These are phyloP conservation scores for Mycena olivaceomarginata DNA, from an alignment of 768 basidiomycete species.

Conservation along the genomic window DNA sequence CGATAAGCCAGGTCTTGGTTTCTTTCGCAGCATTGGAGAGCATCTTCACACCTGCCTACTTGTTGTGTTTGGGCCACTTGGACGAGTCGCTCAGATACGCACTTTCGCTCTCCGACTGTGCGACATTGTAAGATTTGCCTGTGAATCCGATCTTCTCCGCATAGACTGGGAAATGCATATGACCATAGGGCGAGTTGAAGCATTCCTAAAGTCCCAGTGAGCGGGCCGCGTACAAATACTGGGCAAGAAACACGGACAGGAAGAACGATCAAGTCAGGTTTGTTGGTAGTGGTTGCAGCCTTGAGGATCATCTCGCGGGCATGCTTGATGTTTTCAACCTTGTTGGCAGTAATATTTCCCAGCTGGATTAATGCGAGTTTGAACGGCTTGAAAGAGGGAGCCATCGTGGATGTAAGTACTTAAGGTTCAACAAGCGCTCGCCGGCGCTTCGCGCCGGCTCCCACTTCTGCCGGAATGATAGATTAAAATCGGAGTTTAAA, in stretches of 20 bases:
- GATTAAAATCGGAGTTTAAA: too few relatives aligned
- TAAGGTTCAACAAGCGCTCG: too few relatives aligned
- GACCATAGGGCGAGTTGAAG: constrained; percentile 92
- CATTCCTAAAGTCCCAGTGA: constrained; percentile 76
- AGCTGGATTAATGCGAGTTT: constrained; percentile 94
- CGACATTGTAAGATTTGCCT: constrained; percentile 75
- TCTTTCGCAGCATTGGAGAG: constrained; percentile 89
- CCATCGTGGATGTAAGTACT: constrained; percentile 2
- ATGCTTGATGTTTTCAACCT: constrained; percentile 87
- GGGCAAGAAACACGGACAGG: constrained; percentile 72
- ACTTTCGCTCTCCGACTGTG: constrained; percentile 79
- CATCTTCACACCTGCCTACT: constrained; percentile 74
- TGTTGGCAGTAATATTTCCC: constrained; percentile 82
- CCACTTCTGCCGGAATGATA: too few relatives aligned
- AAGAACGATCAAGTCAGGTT: constrained; percentile 89
- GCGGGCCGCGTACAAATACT: background rate
- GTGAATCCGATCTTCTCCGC: constrained; percentile 86
- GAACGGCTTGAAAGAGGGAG: constrained; percentile 76
- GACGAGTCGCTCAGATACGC: constrained; percentile 14
- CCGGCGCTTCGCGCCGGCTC: too few relatives aligned
- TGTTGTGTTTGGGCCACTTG: constrained; percentile 17
- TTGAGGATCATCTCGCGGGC: constrained; percentile 87
- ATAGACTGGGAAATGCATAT: constrained; percentile 86
- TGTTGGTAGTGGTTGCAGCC: constrained; percentile 80
- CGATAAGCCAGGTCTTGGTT: constrained; percentile 91